A percentile compares a stretch with the other conserved stretches of the same genome.
These are phyloP conservation scores for Thalassiosira hispida DNA, from an alignment of 352 stramenopile genomes.

Conservation along the genomic window DNA sequence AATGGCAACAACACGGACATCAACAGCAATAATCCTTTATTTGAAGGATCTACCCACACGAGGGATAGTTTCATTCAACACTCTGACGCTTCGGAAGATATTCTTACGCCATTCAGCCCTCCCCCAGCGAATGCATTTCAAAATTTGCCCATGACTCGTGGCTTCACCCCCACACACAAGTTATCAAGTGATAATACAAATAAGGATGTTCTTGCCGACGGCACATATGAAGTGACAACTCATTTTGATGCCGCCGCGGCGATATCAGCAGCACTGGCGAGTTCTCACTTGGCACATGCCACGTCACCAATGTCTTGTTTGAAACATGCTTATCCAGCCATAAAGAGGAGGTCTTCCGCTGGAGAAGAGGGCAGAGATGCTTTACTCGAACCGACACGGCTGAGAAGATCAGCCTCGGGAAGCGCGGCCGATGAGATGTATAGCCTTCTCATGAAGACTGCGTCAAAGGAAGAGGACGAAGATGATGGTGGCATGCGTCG, in stretches of 20 bases:
- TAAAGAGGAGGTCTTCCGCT: not conserved
- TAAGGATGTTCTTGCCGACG: not conserved
- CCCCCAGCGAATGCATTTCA: constrained; percentile 51
- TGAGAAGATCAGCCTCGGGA: not conserved
- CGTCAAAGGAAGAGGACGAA: not conserved
- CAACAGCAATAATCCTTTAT: not conserved
- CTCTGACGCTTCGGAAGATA: no score
- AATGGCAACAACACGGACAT: not conserved
- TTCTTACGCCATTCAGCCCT: constrained; percentile 10
- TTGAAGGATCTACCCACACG: constrained; percentile 9
- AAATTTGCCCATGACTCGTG: constrained; percentile 58
- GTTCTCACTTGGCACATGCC: constrained; percentile 35
- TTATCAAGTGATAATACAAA: not conserved
- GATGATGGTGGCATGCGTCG: not conserved
- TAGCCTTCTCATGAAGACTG: not conserved
- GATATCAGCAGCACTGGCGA: constrained; percentile 51
- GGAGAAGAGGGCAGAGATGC: not conserved
- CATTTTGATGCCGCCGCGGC: constrained; percentile 54
- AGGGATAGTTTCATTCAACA: no score
- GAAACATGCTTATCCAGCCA: constrained; percentile 3
- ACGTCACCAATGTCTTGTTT: no score
- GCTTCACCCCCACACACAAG: constrained; percentile 26
- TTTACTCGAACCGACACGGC: not conserved
- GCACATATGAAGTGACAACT: constrained; percentile 46
- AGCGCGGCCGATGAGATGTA: not conserved